Base-by-base conservation (phyloP, 768 basidiomycete genomes). In the Tylopilus sp. region DNA sequence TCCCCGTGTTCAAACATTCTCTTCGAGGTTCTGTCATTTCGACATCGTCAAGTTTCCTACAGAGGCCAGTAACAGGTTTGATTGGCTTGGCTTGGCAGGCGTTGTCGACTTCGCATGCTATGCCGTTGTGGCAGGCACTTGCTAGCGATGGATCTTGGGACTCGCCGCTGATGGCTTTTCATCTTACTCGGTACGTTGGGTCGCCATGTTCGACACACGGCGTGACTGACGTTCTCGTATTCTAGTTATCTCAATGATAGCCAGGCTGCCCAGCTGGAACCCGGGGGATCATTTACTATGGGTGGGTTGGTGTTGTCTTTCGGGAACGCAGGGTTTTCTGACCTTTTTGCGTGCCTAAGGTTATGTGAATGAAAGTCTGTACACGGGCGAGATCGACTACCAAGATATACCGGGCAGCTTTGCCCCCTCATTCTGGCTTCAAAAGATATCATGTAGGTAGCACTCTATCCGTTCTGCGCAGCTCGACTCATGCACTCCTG, bases 271-370 rank as follows among this genome's bases (percentile, higher is more conserved):
- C 28, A 56, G 0, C 65, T 80, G 35, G 85, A 88, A 61, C 78
- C 79, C 36, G 91, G 91, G 61, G 90, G 91, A 9, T 76, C 81
- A 1, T 86, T 92, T 60, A 81, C 78, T 0, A 78, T 91, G 75
- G 88, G 88, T 77, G 63, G 43, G 71, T 58, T 3, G 2, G 13
- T 25, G 28, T 23, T 15, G 28, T 28, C 28, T 28, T 28, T 28
- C 26, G 28, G 28, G 7, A 28, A 28, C 15, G 13, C 15, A 11
- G 11, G 6, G 12, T 1, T 26, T 6, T 1, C 43, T 56, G 20
- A 59, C 18, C 4, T 20, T 48, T 39, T 10, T 0, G 45, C 26
- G 20, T 45, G 64, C 28, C 8, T 10, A 71, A 79, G 88, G 88
- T 17, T 85, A 81, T 53, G 72, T 83, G 43, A 76, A 82, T 56